Evolutionary conservation across 116 monocot genomes (phyloP).

Genomic region (Trichopus zeylanicus): DNA sequence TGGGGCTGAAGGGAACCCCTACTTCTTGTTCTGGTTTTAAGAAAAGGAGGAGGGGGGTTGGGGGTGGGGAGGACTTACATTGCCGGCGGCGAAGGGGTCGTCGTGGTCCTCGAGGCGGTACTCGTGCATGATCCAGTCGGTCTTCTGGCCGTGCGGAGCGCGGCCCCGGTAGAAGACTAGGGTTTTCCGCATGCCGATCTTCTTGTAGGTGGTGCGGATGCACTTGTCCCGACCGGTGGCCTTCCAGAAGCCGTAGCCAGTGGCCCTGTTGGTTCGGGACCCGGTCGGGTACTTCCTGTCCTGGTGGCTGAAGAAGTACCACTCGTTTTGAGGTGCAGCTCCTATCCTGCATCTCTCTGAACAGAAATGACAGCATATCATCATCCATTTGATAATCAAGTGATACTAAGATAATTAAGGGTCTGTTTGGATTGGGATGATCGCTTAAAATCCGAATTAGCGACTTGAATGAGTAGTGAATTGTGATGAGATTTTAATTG

Average conservation of each 20-base stretch:
- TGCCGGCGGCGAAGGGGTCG: conserved; percentile 14
- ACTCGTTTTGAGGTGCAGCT: conserved; percentile 51
- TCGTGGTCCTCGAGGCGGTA: conserved; percentile 59
- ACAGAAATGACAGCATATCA: no score
- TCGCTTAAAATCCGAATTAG: no score
- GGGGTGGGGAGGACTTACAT: conserved; percentile 9
- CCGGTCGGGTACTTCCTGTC: conserved; percentile 78
- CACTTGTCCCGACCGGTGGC: conserved; percentile 71
- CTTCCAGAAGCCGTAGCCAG: conserved; percentile 66
- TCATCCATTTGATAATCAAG: no score
- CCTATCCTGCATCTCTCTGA: conserved; percentile 65
- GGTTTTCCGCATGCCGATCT: conserved; percentile 75
- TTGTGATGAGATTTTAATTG: no score
- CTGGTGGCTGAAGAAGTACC: conserved; percentile 87
- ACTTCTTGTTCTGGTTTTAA: no score
- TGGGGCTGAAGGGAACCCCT: no score
- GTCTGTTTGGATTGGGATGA: no score
- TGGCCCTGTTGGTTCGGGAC: conserved; percentile 64
- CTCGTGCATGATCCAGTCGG: conserved; percentile 87
- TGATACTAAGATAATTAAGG: no score
- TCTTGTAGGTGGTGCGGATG: conserved; percentile 51
- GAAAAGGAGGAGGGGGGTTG: no score
- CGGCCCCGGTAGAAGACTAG: conserved; percentile 75
- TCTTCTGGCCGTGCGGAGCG: conserved; percentile 74
- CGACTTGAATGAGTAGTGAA: no score